Base-by-base conservation (phyloP, 805 yeast species). In the Candida lessepsii region DNA sequence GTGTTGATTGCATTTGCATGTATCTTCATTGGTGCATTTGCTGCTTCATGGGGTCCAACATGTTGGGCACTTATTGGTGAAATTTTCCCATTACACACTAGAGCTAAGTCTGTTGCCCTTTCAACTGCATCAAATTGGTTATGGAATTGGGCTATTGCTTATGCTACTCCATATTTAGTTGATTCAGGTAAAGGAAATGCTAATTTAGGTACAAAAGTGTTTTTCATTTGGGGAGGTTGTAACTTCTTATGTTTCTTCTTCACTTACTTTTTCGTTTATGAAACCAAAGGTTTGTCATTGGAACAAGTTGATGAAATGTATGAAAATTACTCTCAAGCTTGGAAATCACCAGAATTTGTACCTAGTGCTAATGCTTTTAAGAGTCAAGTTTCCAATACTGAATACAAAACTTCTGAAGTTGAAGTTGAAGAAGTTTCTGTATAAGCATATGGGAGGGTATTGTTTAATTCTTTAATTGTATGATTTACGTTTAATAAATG, bases 141-240 rank as follows among this genome's bases (percentile, higher is more conserved):
- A 52, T 61, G 60, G 61, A 65, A 65, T 57, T 64, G 65, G 62
- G 69, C 55, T 37, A 64, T 65, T 57, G 69, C 63, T 15, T 63
- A 58, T 52, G 63, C 68, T 16, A 65, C 69, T 34, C 70, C 70
- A 28, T 66, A 66, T 60, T 51, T 66, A 64, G 71, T 66, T 29
- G 64, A 64, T 44, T 26, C 54, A 18, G 70, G 67, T 50, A 49
- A 53, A 52, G 71, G 70, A 42, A 60, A 60, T 46, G 67, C 63
- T 28, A 53, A 63, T 54, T 57, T 66, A 52, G 69, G 70, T 16
- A 44, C 65, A 42, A 66, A 66, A 45, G 71, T 66, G 39, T 65
- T 66, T 53, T 66, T 65, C 54, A 57, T 66, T 50, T 66, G 71
- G 71, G 70, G 70, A 46, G 66, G 69, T 5, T 65, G 56, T 44